Base-by-base conservation (phyloP, 129 eudicot genomes). In the Deinandra increscens region DNA sequence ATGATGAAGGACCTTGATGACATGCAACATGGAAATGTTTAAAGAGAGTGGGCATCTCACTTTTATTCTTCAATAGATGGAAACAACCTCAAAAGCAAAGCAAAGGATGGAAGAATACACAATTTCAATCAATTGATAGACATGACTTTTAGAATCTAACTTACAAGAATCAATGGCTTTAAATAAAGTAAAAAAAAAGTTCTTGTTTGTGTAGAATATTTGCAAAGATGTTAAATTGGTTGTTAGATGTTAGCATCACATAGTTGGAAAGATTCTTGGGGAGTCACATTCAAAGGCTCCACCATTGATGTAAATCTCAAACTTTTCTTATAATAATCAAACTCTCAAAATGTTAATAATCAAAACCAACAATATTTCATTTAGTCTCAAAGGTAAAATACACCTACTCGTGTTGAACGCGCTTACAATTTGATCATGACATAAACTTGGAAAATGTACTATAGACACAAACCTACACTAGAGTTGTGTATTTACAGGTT, bases 241-340 rank as follows among this genome's bases (percentile, higher is more conserved):
- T 53, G 73, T 71, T 78, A 71, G 63, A 78, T 71, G 82, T 78
- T 78, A 58, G 73, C 82, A 71, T 78, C 82, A 78, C 73, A 78
- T 71, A 71, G 68, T 39, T 51, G 78, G 62, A 78, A 68, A 65
- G 43, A 78, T 78, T 55, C 68, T 54, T 64, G 54, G 45, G 51
- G 72, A 70, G 82, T 78, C 61, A 44, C 20, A 72, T 71, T 71
- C 81, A 64, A 71, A 42, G 81, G 81, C 78, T 78, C 78, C 78
- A 78, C 76, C 66, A 50, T 48, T 54, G 63, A 45, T 76, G 70
- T 39, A 23, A 72, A 49, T 50, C 26, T 55, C 44, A 63, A 53
- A 17, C 64, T 60, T 53, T 64, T 58, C 33, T 74, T 23, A 60
- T n/a, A n/a, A 60, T 72, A 23, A 20, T 72, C 22, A 53, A 64